Percentiles rank a stretch among this genome's conserved stretches.
phyloP scores from a whole-genome alignment of 73 alveolate genomes.

The Tetrahymena thermophila region DNA sequence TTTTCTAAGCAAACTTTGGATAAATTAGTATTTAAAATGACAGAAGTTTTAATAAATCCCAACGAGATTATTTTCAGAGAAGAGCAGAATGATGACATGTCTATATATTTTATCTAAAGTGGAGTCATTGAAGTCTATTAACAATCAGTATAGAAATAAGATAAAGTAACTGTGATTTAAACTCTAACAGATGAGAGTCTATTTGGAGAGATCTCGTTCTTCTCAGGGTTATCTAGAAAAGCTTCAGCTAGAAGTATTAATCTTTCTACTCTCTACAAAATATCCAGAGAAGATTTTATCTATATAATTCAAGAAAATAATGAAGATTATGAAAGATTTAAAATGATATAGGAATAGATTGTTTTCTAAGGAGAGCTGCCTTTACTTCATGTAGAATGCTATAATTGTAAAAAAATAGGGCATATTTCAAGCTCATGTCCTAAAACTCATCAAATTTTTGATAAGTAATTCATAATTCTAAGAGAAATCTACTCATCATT shows the following conservation, averaged over 20 bases:
- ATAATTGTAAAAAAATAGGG: neutral
- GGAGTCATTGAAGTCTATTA: neutral
- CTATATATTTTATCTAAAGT: neutral
- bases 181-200: neutral
- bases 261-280: slow-evolving; percentile 1
- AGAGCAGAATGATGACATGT: neutral
- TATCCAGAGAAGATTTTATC: slow-evolving; percentile 6
- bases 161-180: neutral
- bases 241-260: slow-evolving; percentile 14
- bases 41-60: neutral
- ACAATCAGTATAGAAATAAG: neutral
- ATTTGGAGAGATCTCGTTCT: slow-evolving; percentile 19
- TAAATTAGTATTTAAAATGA: neutral
- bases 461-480: neutral
- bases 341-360: neutral
- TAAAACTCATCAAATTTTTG: neutral
- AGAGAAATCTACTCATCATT: neutral
- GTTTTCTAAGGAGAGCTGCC: neutral
- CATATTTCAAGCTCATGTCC: neutral
- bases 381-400: neutral
- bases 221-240: slow-evolving; percentile 6
- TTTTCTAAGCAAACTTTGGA: neutral
- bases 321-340: slow-evolving; percentile 15
- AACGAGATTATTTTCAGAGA: neutral
- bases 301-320: neutral